Conservation (phyloP, 495 filamentous ascomycete genomes). For the Trichocladium antarcticum region DNA sequence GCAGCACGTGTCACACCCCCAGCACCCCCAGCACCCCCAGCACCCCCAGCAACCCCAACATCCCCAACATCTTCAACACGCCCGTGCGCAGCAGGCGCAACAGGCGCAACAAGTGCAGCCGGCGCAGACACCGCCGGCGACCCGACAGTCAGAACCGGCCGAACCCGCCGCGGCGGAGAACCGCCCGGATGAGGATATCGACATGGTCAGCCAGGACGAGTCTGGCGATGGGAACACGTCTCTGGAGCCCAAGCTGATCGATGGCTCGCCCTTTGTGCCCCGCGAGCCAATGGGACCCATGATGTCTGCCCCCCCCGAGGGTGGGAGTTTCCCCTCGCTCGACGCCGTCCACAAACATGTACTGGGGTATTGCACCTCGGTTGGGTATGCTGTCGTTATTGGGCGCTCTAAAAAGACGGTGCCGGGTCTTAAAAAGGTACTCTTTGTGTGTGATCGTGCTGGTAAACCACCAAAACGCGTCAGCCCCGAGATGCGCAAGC, state of each 20-base stretch:
- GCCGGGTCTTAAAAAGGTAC: constrained; percentile 46
- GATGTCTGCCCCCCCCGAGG: constrained; percentile 46
- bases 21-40: no score
- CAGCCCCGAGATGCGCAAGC: constrained; percentile 42
- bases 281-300: constrained; percentile 35
- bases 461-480: constrained; percentile 44
- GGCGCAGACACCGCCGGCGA: constrained; percentile 26
- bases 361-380: constrained; percentile 42
- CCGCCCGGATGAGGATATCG: constrained; percentile 36
- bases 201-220: constrained; percentile 32
- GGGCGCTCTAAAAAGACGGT: constrained; percentile 48
- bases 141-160: constrained; percentile 28
- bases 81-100: constrained; percentile 22
- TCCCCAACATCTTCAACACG: neutral
- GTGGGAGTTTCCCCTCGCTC: constrained; percentile 43
- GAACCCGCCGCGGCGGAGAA: constrained; percentile 25
- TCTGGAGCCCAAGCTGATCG: constrained; percentile 35
- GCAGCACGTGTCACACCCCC: constrained; percentile 23
- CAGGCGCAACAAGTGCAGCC: constrained; percentile 30
- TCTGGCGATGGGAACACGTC: constrained; percentile 29
- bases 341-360: constrained; percentile 45
- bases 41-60: constrained; percentile 3
- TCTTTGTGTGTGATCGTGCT: constrained; percentile 47
- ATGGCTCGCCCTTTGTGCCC: constrained; percentile 34
- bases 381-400: constrained; percentile 48